A percentile compares a stretch with the other conserved stretches of the same genome.
Conservation (phyloP, 805 yeast species). For the Candida pseudoglaebosa region DNA sequence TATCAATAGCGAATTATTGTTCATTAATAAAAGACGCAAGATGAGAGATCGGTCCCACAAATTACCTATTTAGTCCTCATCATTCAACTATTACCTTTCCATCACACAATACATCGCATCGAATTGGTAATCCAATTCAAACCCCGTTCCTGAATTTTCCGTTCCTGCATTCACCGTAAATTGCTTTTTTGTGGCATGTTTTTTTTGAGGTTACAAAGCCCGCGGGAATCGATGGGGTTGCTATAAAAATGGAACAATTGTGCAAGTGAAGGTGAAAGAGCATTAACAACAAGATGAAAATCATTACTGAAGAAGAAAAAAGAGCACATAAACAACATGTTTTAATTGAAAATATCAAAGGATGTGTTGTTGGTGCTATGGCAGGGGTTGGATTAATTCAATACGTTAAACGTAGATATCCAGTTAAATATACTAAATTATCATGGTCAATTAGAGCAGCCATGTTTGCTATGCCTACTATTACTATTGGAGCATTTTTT, state of each 20-base stretch:
- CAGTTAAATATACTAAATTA: constrained; percentile 44
- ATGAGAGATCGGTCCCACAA: constrained; percentile 11
- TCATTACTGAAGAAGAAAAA: constrained; percentile 61
- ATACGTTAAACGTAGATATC: constrained; percentile 28
- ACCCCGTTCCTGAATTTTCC: too few species aligned
- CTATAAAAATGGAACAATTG: background rate
- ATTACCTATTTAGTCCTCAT: background rate
- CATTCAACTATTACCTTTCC: too few species aligned
- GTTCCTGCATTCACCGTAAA: too few species aligned
- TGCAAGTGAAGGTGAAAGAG: too few species aligned
- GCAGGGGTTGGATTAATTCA: constrained; percentile 55
- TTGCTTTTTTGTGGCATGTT: too few species aligned
- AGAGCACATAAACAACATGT: constrained; percentile 61
- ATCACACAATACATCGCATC: too few species aligned
- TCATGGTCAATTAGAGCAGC: constrained; percentile 51
- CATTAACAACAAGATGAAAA: constrained; percentile 50
- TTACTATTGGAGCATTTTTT: constrained; percentile 53
- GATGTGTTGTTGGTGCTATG: constrained; percentile 52
- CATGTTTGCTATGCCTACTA: constrained; percentile 63
- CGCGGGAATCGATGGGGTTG: background rate
- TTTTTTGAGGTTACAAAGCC: constrained; percentile 4
- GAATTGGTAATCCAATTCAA: too few species aligned
- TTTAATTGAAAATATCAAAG: constrained; percentile 57
- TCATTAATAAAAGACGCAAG: constrained; percentile 48
- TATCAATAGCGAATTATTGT: constrained; percentile 43